phyloP scores from a whole-genome alignment of 2,329 filamentous ascomycete genomes.

The Dactylellina leptospora region DNA sequence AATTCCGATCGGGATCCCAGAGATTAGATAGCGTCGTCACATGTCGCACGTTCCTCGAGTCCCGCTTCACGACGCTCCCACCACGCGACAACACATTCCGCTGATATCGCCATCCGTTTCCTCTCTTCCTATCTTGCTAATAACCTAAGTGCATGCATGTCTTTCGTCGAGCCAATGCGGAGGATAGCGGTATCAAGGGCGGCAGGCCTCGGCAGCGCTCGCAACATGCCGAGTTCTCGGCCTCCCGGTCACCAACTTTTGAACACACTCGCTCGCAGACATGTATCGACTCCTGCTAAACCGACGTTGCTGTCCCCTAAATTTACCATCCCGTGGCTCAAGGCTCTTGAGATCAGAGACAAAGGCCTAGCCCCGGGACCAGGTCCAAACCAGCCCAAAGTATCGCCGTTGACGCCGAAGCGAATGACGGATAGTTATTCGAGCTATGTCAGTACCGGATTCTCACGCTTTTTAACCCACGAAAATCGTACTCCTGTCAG shows the following conservation, averaged over 20 bases:
- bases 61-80: too few species aligned
- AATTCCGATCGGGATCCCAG: too few species aligned
- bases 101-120: too few species aligned
- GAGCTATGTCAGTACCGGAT: slow-evolving; percentile 66
- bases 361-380: background rate
- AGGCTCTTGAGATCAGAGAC: slow-evolving; percentile 39
- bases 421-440: slow-evolving; percentile 77
- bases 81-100: too few species aligned
- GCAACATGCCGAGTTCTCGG: background rate
- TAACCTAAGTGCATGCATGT: too few species aligned
- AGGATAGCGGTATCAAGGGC: background rate
- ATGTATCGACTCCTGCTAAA: slow-evolving; percentile 28
- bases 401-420: slow-evolving; percentile 71
- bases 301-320: slow-evolving; percentile 46
- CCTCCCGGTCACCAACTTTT: background rate
- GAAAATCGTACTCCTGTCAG: too few species aligned
- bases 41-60: too few species aligned
- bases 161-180: too few species aligned
- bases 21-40: too few species aligned
- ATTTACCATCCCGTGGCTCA: slow-evolving; percentile 46
- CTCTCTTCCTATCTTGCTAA: too few species aligned
- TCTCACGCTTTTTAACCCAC: background rate
- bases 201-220: background rate
- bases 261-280: slow-evolving; percentile 2
- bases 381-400: slow-evolving; percentile 60